Base-by-base conservation (phyloP, 176 grass and related monocot genomes). In the Elaeis guineensis region DNA sequence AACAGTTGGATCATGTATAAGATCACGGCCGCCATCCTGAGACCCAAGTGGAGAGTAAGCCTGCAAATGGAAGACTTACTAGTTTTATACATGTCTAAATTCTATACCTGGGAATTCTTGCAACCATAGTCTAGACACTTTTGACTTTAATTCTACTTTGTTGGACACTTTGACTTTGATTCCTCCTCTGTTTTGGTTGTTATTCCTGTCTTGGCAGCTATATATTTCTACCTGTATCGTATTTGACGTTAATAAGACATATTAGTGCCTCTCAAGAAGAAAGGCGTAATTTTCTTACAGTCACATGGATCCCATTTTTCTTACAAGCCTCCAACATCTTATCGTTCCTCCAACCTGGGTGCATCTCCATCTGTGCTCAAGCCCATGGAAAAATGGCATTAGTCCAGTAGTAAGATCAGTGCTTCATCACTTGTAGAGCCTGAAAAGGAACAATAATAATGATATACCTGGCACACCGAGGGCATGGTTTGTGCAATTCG, bases 321-420 rank as follows among this genome's bases (percentile, higher is more conserved):
- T 89, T 85, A 84, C 89, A 85, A 20, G 74, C 84, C 76, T 94
- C 75, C 0, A 85, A 39, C 17, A 94, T 68, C 66, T 85, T 94
- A 16, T 82, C 78, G n/a, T 94, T 94, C 84, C 80, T 89, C 84
- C 89, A 89, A 39, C 89, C 77, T 69, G 84, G 80, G 57, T 88
- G 89, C 84, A 89, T 89, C 71, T 94, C 84, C 78, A 89, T 94
- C 81, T 94, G 55, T 54, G 30, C 19, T 23, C 5, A 6, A 32
- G 30, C 30, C 30, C 30, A 32, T 8, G 30, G 30, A 32, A 32
- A 32, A 6, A 32, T 32, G 7, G 9, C 30, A 32, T 32, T 32
- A 32, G 30, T 32, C 6, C 30, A 32, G 30, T 32, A 9, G 30
- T 1, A 32, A 32, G 30, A 32, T 32, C 8, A 32, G 1, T 1